Evolutionary conservation across 768 basidiomycete genomes (phyloP).

Genomic region (Suillus occidentalis): DNA sequence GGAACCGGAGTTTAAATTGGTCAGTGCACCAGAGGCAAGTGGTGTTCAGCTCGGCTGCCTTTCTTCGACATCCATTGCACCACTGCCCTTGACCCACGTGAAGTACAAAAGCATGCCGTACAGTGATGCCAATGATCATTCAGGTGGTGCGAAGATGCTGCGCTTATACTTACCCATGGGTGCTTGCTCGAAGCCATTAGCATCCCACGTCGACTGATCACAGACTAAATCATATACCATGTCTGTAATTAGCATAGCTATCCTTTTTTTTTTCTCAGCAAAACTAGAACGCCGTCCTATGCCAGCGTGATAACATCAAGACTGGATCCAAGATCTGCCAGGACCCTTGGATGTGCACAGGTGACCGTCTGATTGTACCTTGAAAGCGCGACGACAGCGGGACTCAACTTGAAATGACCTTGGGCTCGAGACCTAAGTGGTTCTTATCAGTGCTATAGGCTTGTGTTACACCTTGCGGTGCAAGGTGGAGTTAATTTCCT

Average conservation of each 20-base stretch:
- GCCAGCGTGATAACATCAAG: conserved; percentile 1
- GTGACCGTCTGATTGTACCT: conserved; percentile 1
- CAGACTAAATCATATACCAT: background rate
- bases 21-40: conserved; percentile 20
- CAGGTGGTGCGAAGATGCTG: background rate
- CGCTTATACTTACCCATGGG: background rate
- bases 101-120: background rate
- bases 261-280: conserved; percentile 1
- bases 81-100: background rate
- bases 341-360: background rate
- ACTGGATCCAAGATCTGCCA: background rate
- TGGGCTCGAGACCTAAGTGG: no score
- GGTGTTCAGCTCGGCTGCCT: background rate
- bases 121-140: background rate
- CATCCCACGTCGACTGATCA: background rate
- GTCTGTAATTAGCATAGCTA: conserved; percentile 1
- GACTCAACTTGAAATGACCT: background rate
- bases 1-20: conserved; percentile 49
- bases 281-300: background rate
- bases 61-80: background rate
- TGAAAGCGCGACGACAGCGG: conserved; percentile 3
- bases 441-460: no score
- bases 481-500: background rate
- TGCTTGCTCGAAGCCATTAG: background rate
- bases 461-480: background rate